These are phyloP conservation scores for Rhynchospora breviuscula DNA, from an alignment of 176 grass and related monocot genomes.

Conservation along the genomic window DNA sequence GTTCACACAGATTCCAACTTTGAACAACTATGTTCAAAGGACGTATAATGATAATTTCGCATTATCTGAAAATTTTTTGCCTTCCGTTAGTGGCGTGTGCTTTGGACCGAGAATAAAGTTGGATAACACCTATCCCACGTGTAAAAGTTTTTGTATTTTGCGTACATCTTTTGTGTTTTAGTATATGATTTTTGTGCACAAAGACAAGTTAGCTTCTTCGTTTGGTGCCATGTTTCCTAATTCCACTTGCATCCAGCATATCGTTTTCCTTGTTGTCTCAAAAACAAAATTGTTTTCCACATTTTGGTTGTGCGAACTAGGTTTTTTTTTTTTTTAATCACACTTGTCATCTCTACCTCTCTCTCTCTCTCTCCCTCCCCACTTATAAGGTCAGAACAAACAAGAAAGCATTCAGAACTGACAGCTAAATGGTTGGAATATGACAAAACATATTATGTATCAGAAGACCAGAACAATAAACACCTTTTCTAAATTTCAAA, in stretches of 20 bases:
- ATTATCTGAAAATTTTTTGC: background rate
- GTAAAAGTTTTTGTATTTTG: background rate
- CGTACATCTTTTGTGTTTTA: background rate
- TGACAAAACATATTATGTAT: no score
- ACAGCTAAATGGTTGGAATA: no score
- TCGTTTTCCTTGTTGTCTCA: background rate
- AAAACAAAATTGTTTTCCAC: background rate
- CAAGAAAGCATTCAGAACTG: no score
- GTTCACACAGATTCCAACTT: conserved; percentile 9
- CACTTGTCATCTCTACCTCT: no score
- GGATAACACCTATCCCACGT: background rate
- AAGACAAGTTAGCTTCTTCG: background rate
- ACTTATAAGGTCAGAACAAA: no score
- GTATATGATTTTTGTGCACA: background rate
- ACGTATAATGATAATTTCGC: background rate
- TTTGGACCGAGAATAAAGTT: conserved; percentile 9
- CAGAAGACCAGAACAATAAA: no score
- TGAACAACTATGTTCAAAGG: background rate
- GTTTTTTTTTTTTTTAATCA: no score
- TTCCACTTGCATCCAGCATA: background rate
- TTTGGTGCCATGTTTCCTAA: background rate
- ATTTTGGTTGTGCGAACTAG: no score
- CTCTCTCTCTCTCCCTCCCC: no score
- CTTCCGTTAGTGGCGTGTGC: background rate
- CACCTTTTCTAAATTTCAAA: no score